Conservation (phyloP, 805 yeast genomes). For the Nakazawaea siamensis region DNA sequence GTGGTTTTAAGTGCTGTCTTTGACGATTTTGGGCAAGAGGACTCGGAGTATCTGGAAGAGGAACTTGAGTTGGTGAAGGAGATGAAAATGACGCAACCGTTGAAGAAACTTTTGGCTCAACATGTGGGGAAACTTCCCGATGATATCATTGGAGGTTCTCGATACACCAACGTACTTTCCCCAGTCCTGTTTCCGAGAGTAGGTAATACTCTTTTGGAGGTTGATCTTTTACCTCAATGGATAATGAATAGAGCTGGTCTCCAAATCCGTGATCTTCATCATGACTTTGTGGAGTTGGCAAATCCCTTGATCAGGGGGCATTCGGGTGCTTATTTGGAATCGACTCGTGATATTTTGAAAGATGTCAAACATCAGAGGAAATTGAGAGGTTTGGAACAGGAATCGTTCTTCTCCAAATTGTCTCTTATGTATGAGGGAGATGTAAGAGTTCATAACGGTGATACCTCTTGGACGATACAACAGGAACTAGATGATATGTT, state of each 20-base stretch:
- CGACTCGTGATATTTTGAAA: conserved; percentile 50
- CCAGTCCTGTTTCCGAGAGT: conserved; percentile 35
- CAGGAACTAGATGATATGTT: conserved; percentile 27
- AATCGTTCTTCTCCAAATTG: conserved; percentile 4
- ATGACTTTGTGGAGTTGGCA: conserved; percentile 31
- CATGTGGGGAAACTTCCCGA: too few species aligned
- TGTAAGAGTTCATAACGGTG: conserved; percentile 15
- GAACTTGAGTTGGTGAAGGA: conserved; percentile 17
- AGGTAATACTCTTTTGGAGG: conserved; percentile 58
- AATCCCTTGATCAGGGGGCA: conserved; percentile 4
- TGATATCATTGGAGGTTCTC: too few species aligned
- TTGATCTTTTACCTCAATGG: conserved; percentile 57
- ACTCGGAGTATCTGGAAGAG: conserved; percentile 7
- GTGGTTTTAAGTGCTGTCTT: conserved; percentile 23
- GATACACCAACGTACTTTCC: conserved; percentile 23
- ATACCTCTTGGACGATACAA: conserved; percentile 33
- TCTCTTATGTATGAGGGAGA: conserved; percentile 14
- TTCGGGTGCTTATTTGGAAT: conserved; percentile 22
- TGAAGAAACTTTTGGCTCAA: conserved; percentile 28
- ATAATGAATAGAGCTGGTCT: conserved; percentile 48
- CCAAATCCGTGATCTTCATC: conserved; percentile 39
- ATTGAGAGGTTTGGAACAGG: conserved; percentile 22
- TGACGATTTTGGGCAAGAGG: neutral
- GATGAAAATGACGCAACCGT: conserved; percentile 21
- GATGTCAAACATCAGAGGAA: conserved; percentile 49